Evolutionary conservation across 192 early-diverging fungal genomes (phyloP).

Genomic region (Gamsiella multidivaricata): DNA sequence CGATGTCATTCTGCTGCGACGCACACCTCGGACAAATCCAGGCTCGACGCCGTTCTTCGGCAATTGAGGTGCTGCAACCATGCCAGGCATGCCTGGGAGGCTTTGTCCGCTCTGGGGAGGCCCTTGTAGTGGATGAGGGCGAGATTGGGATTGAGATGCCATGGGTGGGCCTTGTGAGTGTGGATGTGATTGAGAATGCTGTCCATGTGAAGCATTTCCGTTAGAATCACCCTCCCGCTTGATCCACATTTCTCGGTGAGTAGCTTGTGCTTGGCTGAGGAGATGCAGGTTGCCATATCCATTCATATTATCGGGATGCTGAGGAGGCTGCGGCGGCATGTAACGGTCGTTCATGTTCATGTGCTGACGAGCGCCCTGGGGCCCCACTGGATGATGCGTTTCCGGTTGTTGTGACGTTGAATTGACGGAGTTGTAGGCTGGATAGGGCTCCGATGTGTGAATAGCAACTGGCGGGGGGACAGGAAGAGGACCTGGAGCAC

Average conservation of each 20-base stretch:
- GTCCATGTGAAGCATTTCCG: constrained; percentile 12
- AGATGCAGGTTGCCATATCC: constrained; percentile 42
- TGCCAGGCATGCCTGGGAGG: constrained; percentile 37
- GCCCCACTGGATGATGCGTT: constrained; percentile 9
- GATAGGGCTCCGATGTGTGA: constrained; percentile 26
- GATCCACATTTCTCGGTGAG: constrained; percentile 32
- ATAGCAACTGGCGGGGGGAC: constrained; percentile 14
- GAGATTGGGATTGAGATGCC: constrained; percentile 5
- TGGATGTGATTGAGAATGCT: constrained; percentile 2
- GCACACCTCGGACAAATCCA: constrained; percentile 27
- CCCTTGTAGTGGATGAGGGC: neutral
- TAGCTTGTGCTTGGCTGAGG: constrained; percentile 39
- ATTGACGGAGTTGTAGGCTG: constrained; percentile 20
- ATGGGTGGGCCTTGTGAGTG: neutral
- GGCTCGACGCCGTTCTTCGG: constrained; percentile 30
- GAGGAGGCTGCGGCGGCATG: constrained; percentile 14
- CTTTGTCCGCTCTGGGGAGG: constrained; percentile 23
- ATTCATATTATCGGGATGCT: constrained; percentile 27
- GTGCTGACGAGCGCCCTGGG: no score
- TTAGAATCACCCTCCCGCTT: constrained; percentile 41
- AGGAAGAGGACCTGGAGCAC: constrained; percentile 29
- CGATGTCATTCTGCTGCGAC: constrained; percentile 10
- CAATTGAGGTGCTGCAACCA: constrained; percentile 25
- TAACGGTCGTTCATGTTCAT: constrained; percentile 24
- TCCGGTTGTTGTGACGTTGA: constrained; percentile 3